Base-by-base conservation (phyloP, 441 rosid species). In the Erodium moschatum region DNA sequence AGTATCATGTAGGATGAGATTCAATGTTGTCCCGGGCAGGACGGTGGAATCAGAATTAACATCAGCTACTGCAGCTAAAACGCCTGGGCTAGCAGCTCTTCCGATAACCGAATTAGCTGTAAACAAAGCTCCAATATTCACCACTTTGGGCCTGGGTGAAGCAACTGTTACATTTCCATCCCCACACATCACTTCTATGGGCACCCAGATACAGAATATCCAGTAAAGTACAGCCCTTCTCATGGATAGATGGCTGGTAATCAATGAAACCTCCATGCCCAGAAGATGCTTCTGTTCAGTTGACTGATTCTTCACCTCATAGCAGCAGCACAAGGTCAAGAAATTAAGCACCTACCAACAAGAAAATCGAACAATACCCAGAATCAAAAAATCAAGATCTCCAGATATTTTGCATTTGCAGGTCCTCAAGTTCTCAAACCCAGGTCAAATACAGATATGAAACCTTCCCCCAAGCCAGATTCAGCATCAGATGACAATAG, bases 101-200 rank as follows among this genome's bases (percentile, higher is more conserved):
- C 97, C 97, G 56, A 93, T 89, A 58, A 84, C 86, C 24, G 96
- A 93, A 79, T 89, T 72, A 58, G 56, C 69, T 33, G 97, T 93
- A 76, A 89, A 84, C 19, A 93, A 68, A 81, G 85, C 85, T 72
- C 96, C 98, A 18, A 93, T 80, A 31, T 71, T 86, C 38, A 88
- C 81, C 71, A 70, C 73, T 68, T 78, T 77, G 2, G 80, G 92
- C 74, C 77, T 78, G 50, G 87, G 71, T 29, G 85, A 78, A 68
- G 84, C 71, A 67, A 67, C 66, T 65, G 79, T 77, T n/a, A 66
- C 74, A 71, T 83, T 84, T 72, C 75, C 77, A 65, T 70, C 78
- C 71, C 76, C 76, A 38, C 76, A 83, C 46, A 81, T 68, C 21
- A 77, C 81, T 72, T 75, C 79, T 42, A 74, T 46, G 31, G 80